Percentiles rank a stretch among this genome's conserved stretches.
Conservation (phyloP, 2,329 filamentous ascomycete species). For the Penicillium sp. region DNA sequence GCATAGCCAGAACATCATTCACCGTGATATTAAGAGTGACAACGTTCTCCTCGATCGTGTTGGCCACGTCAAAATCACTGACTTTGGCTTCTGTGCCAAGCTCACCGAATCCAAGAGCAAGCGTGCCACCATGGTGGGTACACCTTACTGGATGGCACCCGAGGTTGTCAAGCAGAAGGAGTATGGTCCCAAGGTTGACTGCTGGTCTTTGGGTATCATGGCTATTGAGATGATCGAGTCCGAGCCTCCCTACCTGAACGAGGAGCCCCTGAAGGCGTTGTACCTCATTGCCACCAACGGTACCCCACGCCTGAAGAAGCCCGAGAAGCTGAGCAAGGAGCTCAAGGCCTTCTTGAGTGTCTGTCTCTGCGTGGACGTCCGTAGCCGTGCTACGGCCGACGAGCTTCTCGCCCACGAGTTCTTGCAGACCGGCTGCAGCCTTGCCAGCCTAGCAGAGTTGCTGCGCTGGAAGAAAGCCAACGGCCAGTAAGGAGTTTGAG, state of each 20-base stretch:
- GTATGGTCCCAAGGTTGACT: constrained; percentile 96
- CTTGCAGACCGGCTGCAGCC: constrained; percentile 83
- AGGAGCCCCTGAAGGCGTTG: constrained; percentile 94
- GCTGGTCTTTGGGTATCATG: constrained; percentile 99
- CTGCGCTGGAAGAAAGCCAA: constrained; percentile 65
- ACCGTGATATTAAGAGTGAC: constrained; percentile 99
- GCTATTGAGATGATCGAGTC: constrained; percentile 99
- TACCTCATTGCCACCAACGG: constrained; percentile 98
- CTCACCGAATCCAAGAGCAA: constrained; percentile 96
- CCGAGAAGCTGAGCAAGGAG: constrained; percentile 96
- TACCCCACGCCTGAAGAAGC: constrained; percentile 94
- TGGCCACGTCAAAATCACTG: constrained; percentile 94
- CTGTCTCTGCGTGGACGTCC: constrained; percentile 94
- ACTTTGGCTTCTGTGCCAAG: constrained; percentile 99
- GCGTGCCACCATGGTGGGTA: constrained; percentile 98
- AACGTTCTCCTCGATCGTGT: constrained; percentile 93
- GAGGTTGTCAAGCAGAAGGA: constrained; percentile 99
- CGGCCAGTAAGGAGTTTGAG: constrained; percentile 30
- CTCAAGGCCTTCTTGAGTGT: constrained; percentile 96
- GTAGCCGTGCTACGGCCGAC: constrained; percentile 85
- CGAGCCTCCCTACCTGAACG: constrained; percentile 95
- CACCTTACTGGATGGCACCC: constrained; percentile 99
- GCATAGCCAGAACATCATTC: constrained; percentile 94
- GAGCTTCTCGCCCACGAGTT: constrained; percentile 93
- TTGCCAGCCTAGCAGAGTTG: constrained; percentile 80